Evolutionary conservation across 768 basidiomycete genomes (phyloP), one percentile per base, ranked within the genome.

Genomic region (Cystofilobasidium capitatum): DNA sequence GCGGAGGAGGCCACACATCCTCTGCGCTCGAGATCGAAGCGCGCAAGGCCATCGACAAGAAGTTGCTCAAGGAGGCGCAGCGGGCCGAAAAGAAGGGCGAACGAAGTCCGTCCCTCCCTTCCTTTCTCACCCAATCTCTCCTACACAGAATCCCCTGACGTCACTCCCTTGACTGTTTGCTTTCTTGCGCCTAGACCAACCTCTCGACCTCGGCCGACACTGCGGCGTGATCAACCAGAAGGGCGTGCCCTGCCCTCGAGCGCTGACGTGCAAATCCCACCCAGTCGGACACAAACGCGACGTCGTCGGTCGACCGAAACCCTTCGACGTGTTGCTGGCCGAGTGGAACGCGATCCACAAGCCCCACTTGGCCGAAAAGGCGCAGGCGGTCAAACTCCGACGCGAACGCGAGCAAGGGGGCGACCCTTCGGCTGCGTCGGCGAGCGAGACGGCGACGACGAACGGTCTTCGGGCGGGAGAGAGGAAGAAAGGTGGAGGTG

Each of bases 211-310:
- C 71, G 90, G 96, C 79, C 86, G 83, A 65, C 92, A 96, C 71
- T 98, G 94, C 73, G 92, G 94, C 60, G 94, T 98, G 42, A 94
- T 96, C 76, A 97, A 94, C 78, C 92, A 94, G 79, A 96, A 96
- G 77, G 83, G 83, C 51, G 79, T 91, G 9, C 91, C 90, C 0
- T 99, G 94, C 75, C 91, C 91, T 16, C 88, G 94, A 33, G 91
- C 91, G 9, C 82, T 99, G 42, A 97, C 94, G 0, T 99, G 94
- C 81, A 99, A 99, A 78, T 91, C 94, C 7, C 94, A 99, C 75
- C 88, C 90, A 2, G 94, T 99, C 87, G 91, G 91, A 17, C 88
- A 91, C 14, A 99, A 99, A 77, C 88, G 94, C 22, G 84, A 88
- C 12, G 93, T 99, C 1, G 82, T 83, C 70, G 90, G 90, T 39